Evolutionary conservation across 345 rosid species (phyloP), one percentile per base, ranked within the genome.

Genomic region (Gynandropsis gynandra): DNA sequence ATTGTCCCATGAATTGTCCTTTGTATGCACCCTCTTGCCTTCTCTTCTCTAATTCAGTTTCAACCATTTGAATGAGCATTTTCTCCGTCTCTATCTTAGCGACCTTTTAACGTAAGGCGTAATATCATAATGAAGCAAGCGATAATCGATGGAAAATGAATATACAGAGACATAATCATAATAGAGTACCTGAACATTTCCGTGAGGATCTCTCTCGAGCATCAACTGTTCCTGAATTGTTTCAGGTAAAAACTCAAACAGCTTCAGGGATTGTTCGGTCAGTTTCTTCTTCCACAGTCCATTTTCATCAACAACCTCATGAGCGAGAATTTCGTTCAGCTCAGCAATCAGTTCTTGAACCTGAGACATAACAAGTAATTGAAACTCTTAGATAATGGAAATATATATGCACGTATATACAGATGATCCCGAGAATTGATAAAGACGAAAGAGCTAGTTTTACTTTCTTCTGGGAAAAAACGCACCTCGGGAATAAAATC

Each of bases 21-120:
- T 75, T 74, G 65, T 85, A 85, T 42, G 74, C 42, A 43, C 95
- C 95, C 54, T 60, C 81, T 61, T 81, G 87, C 69, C 75, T 85
- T 80, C 88, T 85, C 74, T 85, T 93, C 73, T 83, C 95, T 74
- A 93, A 58, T 61, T 88, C 99, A 21, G 80, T 77, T 69, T 93
- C 99, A 72, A 77, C 99, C 99, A 93, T 93, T 64, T 93, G 95
- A 78, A 93, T 93, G 43, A 93, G 85, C 99, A 93, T 93, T 76
- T 88, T 93, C 76, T 93, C 99, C 0, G 99, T 93, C 69, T 93
- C 99, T 33, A 93, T 93, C 76, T 81, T 93, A 44, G 99, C 97
- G 62, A 93, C 98, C 98, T 92, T 75, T 16, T 9, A 10, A 16
- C 33, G 58, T 14, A 58, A 31, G 27, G 50, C 17, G 55, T 40